phyloP scores from a whole-genome alignment of 352 stramenopile genomes.

The Phytophthora syringae region DNA sequence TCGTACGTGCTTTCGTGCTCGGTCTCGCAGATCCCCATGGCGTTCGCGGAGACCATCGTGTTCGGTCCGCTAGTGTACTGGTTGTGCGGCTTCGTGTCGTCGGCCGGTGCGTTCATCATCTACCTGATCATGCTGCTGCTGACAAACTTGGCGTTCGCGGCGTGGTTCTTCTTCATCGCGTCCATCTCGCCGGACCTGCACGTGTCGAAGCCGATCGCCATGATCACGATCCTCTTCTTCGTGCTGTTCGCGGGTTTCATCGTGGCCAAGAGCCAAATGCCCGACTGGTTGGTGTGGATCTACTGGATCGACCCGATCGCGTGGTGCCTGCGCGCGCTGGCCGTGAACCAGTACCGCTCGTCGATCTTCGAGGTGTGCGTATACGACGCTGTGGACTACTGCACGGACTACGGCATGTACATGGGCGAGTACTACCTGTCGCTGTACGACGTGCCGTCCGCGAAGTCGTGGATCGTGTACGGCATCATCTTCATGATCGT shows the following conservation, averaged over 20 bases:
- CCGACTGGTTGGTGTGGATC: constrained; percentile 51
- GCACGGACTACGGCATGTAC: constrained; percentile 30
- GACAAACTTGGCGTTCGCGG: constrained; percentile 46
- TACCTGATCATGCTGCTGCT: constrained; percentile 54
- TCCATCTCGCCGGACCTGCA: constrained; percentile 36
- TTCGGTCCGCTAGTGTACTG: constrained; percentile 88
- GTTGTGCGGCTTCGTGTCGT: constrained; percentile 63
- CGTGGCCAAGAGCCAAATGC: constrained; percentile 51
- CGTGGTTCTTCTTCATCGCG: constrained; percentile 61
- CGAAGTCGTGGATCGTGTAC: constrained; percentile 40
- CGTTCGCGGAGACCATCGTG: constrained; percentile 63
- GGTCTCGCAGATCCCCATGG: constrained; percentile 68
- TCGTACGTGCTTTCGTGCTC: constrained; percentile 66
- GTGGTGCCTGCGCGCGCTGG: constrained; percentile 45
- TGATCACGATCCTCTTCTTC: constrained; percentile 46
- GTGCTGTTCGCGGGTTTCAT: constrained; percentile 65
- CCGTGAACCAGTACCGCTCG: constrained; percentile 42
- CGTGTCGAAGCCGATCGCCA: constrained; percentile 44
- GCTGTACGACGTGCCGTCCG: constrained; percentile 36
- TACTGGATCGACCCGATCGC: constrained; percentile 64
- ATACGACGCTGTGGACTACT: constrained; percentile 50
- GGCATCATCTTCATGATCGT: constrained; percentile 46
- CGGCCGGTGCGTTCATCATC: constrained; percentile 41
- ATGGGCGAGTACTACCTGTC: constrained; percentile 54
- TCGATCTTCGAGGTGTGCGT: constrained; percentile 38